Percentiles rank a stretch among this genome's conserved stretches.
phyloP scores from a whole-genome alignment of 768 basidiomycete species.

The Scleroderma citrinum region DNA sequence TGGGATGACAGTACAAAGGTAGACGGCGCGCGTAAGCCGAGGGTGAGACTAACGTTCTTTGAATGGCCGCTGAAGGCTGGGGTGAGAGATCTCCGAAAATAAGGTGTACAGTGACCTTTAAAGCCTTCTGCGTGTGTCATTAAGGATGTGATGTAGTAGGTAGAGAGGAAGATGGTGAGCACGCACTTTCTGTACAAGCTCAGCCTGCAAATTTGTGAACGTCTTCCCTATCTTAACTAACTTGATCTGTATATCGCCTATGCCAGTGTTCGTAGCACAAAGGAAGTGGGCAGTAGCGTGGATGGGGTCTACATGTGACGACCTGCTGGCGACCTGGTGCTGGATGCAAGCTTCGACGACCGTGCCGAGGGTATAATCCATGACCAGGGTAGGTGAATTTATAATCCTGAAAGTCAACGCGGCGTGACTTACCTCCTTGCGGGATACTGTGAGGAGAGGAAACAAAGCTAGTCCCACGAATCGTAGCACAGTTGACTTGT shows the following conservation, averaged over 20 bases:
- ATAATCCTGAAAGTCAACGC: too few species aligned
- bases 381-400: neutral
- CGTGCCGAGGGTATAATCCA: slow-evolving; percentile 56
- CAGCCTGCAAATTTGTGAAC: slow-evolving; percentile 54
- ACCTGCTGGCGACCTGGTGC: slow-evolving; percentile 35
- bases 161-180: neutral
- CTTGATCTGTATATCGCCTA: slow-evolving; percentile 44
- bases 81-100: slow-evolving; percentile 48
- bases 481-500: neutral
- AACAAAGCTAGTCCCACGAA: neutral
- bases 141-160: neutral
- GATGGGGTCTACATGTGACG: slow-evolving; percentile 49
- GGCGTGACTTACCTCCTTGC: slow-evolving; percentile 41
- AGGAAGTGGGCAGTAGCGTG: slow-evolving; percentile 59
- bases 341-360: slow-evolving; percentile 49
- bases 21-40: slow-evolving; percentile 56
- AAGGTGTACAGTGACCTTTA: slow-evolving; percentile 47
- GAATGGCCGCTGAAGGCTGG: slow-evolving; percentile 11
- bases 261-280: slow-evolving; percentile 33
- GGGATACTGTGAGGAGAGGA: slow-evolving; percentile 35
- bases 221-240: slow-evolving; percentile 42
- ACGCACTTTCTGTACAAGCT: slow-evolving; percentile 53
- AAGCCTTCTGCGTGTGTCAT: slow-evolving; percentile 33
- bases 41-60: slow-evolving; percentile 36
- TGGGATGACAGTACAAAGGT: slow-evolving; percentile 51